phyloP scores from a whole-genome alignment of 345 rosid species.

The Dipteronia dyeriana region DNA sequence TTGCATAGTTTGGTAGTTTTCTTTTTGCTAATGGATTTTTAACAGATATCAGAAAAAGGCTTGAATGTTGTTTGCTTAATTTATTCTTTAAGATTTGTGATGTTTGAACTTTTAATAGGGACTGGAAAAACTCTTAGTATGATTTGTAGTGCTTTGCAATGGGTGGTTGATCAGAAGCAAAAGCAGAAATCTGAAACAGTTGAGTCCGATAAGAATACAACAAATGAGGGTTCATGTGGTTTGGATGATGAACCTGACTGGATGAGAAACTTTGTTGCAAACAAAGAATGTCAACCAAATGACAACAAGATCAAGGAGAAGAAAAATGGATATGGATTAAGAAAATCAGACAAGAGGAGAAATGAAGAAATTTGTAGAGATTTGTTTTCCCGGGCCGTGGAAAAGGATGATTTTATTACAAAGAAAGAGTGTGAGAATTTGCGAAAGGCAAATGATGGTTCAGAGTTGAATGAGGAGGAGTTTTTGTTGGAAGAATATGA shows the following conservation, averaged over 20 bases:
- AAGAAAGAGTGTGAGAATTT: constrained; percentile 27
- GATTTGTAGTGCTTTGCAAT: constrained; percentile 81
- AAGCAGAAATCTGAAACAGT: constrained; percentile 30
- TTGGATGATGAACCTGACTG: constrained; percentile 83
- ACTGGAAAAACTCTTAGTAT: constrained; percentile 93
- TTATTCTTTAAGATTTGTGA: not conserved
- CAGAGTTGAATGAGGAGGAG: constrained; percentile 51
- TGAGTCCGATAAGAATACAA: constrained; percentile 19
- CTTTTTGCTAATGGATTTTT: not conserved
- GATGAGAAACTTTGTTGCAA: constrained; percentile 60
- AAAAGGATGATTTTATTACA: constrained; percentile 22
- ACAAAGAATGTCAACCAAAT: constrained; percentile 22
- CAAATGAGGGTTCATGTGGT: constrained; percentile 23
- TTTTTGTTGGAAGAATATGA: constrained; percentile 85
- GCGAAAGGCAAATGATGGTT: constrained; percentile 29
- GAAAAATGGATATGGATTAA: constrained; percentile 27
- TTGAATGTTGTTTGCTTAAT: not conserved
- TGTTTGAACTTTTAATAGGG: constrained; percentile 40
- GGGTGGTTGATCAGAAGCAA: constrained; percentile 69
- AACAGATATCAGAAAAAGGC: not conserved
- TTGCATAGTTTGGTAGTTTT: not conserved
- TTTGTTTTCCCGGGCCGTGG: constrained; percentile 19
- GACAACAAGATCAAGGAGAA: constrained; percentile 36
- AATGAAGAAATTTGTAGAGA: constrained; percentile 25
- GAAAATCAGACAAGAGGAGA: constrained; percentile 31